Evolutionary conservation across 2,329 filamentous ascomycete genomes (phyloP).

Genomic region (Scortechinia acanthostroma): DNA sequence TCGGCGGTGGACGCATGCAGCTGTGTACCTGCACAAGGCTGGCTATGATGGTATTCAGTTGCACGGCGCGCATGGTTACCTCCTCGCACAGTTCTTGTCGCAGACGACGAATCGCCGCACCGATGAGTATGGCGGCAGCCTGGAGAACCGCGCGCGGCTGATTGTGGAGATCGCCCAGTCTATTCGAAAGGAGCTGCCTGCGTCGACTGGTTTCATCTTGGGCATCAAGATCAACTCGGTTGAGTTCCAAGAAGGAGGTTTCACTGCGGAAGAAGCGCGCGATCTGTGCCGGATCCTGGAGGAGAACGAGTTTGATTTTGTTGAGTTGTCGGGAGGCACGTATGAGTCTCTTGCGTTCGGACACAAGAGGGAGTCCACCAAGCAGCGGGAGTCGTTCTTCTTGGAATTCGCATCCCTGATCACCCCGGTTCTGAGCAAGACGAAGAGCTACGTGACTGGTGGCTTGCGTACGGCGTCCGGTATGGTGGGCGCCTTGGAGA

Average conservation of each 20-base stretch:
- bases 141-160: slow-evolving; percentile 35
- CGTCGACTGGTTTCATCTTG: too few species aligned
- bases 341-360: slow-evolving; percentile 43
- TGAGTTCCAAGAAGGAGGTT: slow-evolving; percentile 42
- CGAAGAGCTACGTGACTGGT: slow-evolving; percentile 50
- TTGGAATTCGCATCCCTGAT: slow-evolving; percentile 49
- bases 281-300: slow-evolving; percentile 38
- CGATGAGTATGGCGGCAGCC: slow-evolving; percentile 37
- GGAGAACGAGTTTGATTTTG: slow-evolving; percentile 40
- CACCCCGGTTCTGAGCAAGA: slow-evolving; percentile 35
- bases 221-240: slow-evolving; percentile 53
- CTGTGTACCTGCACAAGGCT: slow-evolving; percentile 52
- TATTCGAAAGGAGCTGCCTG: neutral
- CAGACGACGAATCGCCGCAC: slow-evolving; percentile 38
- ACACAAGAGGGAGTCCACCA: slow-evolving; percentile 43
- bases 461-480: slow-evolving; percentile 44
- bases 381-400: slow-evolving; percentile 51
- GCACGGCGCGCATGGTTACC: slow-evolving; percentile 45
- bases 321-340: slow-evolving; percentile 53
- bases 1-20: slow-evolving; percentile 52
- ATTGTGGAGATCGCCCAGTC: slow-evolving; percentile 15
- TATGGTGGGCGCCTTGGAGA: slow-evolving; percentile 48
- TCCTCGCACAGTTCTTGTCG: slow-evolving; percentile 42
- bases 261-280: slow-evolving; percentile 38
- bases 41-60: slow-evolving; percentile 47